Evolutionary conservation across 2,329 filamentous ascomycete genomes (phyloP).

Genomic region (Emericellopsis cladophorae): DNA sequence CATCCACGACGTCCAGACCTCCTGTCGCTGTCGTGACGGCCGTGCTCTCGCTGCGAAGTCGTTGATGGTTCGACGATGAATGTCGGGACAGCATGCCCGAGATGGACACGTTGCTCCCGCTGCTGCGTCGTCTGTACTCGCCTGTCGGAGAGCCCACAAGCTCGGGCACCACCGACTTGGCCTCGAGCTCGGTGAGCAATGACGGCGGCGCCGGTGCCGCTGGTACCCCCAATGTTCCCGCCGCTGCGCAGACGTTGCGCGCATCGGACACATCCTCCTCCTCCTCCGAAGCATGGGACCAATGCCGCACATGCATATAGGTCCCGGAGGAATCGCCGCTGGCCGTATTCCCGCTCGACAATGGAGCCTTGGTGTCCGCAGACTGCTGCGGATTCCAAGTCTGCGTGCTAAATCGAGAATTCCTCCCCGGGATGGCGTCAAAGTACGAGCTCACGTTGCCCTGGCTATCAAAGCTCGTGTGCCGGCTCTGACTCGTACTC

Average conservation of each 20-base stretch:
- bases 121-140: conserved; percentile 14
- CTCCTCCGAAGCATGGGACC: conserved; percentile 30
- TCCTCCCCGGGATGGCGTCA: conserved; percentile 7
- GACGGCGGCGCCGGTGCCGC: conserved; percentile 7
- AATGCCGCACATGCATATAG: conserved; percentile 24
- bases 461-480: conserved; percentile 14
- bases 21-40: conserved; percentile 1
- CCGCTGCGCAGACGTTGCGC: no score
- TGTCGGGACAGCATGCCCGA: conserved; percentile 5
- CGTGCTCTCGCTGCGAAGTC: conserved; percentile 9
- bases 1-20: conserved; percentile 1
- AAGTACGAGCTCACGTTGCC: conserved; percentile 15
- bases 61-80: conserved; percentile 12
- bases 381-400: conserved; percentile 1
- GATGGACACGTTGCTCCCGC: conserved; percentile 7
- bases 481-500: conserved; percentile 12
- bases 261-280: conserved; percentile 7
- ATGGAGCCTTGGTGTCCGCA: no score
- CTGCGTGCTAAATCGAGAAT: conserved; percentile 9
- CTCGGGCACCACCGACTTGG: conserved; percentile 19
- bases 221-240: background rate
- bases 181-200: conserved; percentile 25
- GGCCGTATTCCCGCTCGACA: conserved; percentile 8
- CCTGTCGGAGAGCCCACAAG: conserved; percentile 16
- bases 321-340: conserved; percentile 25